These are phyloP conservation scores for Verbascum thapsus DNA, from an alignment of 257 asterid genomes.

Conservation along the genomic window DNA sequence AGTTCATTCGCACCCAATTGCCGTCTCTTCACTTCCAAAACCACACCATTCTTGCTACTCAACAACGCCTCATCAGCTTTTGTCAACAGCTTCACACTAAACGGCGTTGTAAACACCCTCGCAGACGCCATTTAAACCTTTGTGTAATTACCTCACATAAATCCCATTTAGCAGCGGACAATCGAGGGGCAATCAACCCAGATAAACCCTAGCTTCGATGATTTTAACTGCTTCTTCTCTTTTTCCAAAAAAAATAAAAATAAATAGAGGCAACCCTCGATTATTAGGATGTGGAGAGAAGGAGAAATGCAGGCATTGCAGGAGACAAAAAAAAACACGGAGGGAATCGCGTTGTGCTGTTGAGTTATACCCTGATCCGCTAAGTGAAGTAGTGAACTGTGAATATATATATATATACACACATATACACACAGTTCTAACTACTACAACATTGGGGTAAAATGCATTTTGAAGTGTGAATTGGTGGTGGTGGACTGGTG, in stretches of 20 bases:
- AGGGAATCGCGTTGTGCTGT: slow-evolving; percentile 15
- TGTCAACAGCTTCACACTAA: slow-evolving; percentile 36
- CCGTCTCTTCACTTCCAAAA: slow-evolving; percentile 50
- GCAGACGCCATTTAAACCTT: slow-evolving; percentile 57
- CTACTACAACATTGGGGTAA: slow-evolving; percentile 21
- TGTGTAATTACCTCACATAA: slow-evolving; percentile 21
- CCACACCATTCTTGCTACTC: slow-evolving; percentile 31
- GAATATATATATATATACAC: neutral
- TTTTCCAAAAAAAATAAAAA: neutral
- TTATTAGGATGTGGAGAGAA: neutral
- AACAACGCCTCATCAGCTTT: slow-evolving; percentile 39
- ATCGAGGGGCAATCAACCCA: neutral
- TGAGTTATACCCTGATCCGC: slow-evolving; percentile 19
- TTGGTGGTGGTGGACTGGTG: slow-evolving; percentile 30
- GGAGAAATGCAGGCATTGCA: slow-evolving; percentile 30
- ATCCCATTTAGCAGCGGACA: slow-evolving; percentile 31
- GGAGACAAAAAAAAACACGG: slow-evolving; percentile 36
- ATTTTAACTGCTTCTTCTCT: neutral
- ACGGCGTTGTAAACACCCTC: slow-evolving; percentile 54
- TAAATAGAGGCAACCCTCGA: neutral
- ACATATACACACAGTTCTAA: neutral
- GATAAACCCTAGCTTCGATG: slow-evolving; percentile 40
- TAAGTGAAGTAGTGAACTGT: too few species aligned
- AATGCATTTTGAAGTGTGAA: slow-evolving; percentile 14
- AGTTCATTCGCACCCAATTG: slow-evolving; percentile 33